Evolutionary conservation across 805 yeast genomes (phyloP), one percentile per base, ranked within the genome.

Genomic region (Sugiyamaella valdiviana): DNA sequence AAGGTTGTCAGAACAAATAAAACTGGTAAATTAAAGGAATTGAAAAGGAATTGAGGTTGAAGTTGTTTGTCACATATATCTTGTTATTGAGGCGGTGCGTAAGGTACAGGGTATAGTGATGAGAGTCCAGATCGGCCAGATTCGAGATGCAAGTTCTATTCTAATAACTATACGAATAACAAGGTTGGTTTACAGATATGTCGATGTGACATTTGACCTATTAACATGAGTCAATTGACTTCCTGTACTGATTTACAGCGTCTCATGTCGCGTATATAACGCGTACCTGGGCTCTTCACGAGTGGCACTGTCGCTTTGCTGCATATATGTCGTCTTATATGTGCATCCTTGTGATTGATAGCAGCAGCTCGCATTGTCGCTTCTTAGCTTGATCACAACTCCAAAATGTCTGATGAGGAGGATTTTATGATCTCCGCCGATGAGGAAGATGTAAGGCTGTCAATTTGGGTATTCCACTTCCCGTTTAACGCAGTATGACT

Each of bases 381-480:
- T 16, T 6, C 9, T 7, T 16, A 37, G 10, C 39, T 6, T 15
- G 14, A 14, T 15, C 22, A 37, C 32, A 6, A 17, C 16, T n/a
- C 10, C 48, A 46, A 42, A 21, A 65, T 65, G 69, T 63, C 68
- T 17, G 69, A 66, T 53, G 64, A 63, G 37, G 70, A 66, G 36
- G 70, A 66, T 48, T 66, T 64, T 40, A 65, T 66, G 69, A 65
- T 65, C 54, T 61, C 63, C 39, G 66, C 68, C 15, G 70, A 66
- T 42, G 67, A 64, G 48, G 70, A 65, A 49, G 66, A 64, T 49
- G 56, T 61, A 51, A 26, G 61, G 35, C 10, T 12, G 10, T 5
- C 15, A 7, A 38, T 15, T 44, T 19, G 7, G 15, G 7, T 17
- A 21, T 36, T 12, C 41, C 2, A 41, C 15, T 15, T 10, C 23